phyloP scores from a whole-genome alignment of 805 yeast genomes.

The Spathaspora sp. region DNA sequence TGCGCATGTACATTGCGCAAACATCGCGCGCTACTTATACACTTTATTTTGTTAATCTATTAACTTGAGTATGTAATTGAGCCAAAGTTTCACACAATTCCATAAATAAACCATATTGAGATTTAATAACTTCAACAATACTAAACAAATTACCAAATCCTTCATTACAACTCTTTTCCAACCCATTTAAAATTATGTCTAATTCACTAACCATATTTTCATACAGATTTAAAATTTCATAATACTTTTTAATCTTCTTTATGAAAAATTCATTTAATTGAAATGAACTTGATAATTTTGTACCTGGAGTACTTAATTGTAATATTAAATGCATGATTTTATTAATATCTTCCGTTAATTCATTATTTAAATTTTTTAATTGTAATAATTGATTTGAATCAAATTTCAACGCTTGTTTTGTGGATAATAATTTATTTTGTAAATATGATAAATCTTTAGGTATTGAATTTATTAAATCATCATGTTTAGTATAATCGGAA shows the following conservation, averaged over 20 bases:
- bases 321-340: conserved; percentile 51
- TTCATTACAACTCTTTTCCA: conserved; percentile 34
- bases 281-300: conserved; percentile 49
- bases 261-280: conserved; percentile 57
- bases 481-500: conserved; percentile 59
- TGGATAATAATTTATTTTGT: conserved; percentile 55
- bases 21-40: neutral
- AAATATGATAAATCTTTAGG: conserved; percentile 70
- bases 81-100: conserved; percentile 74
- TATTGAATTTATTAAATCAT: conserved; percentile 60
- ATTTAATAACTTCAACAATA: conserved; percentile 59
- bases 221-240: conserved; percentile 47
- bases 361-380: conserved; percentile 35
- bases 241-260: conserved; percentile 48
- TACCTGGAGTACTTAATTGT: conserved; percentile 52
- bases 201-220: conserved; percentile 63
- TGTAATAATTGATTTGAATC: conserved; percentile 38
- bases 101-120: conserved; percentile 68
- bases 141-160: conserved; percentile 40
- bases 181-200: conserved; percentile 46
- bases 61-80: conserved; percentile 50
- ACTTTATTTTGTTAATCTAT: conserved; percentile 7
- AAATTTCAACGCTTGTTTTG: conserved; percentile 58
- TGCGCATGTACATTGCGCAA: no score
- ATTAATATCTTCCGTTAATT: conserved; percentile 46